phyloP scores from a whole-genome alignment of 352 stramenopile genomes.

The Phytophthora chlamydospora region DNA sequence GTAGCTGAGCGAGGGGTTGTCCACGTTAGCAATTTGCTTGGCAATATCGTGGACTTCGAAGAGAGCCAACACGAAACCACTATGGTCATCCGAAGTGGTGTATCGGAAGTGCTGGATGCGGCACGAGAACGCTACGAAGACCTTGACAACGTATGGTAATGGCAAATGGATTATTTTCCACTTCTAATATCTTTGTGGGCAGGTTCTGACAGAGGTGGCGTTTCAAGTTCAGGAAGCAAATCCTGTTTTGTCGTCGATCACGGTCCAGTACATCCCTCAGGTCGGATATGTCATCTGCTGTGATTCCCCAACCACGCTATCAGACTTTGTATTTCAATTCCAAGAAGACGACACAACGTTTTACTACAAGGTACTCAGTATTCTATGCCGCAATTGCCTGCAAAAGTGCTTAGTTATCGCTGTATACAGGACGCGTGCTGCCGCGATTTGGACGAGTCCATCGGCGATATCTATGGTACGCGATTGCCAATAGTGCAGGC shows the following conservation, averaged over 20 bases:
- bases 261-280: slow-evolving; percentile 88
- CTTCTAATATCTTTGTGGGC: slow-evolving; percentile 5
- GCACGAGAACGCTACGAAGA: slow-evolving; percentile 76
- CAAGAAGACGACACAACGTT: slow-evolving; percentile 88
- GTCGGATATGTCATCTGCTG: slow-evolving; percentile 88
- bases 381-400: neutral
- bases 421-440: slow-evolving; percentile 70
- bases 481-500: neutral
- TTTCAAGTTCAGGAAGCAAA: slow-evolving; percentile 84
- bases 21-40: slow-evolving; percentile 79
- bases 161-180: neutral
- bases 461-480: slow-evolving; percentile 85
- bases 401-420: neutral
- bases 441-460: slow-evolving; percentile 76
- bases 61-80: slow-evolving; percentile 66
- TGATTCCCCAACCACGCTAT: slow-evolving; percentile 64
- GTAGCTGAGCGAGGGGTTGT: slow-evolving; percentile 48
- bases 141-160: slow-evolving; percentile 72
- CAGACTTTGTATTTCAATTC: slow-evolving; percentile 88
- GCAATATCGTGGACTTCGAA: slow-evolving; percentile 87
- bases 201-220: slow-evolving; percentile 86
- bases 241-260: slow-evolving; percentile 72
- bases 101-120: slow-evolving; percentile 76
- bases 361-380: slow-evolving; percentile 78
- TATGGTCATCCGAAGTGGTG: slow-evolving; percentile 70